Conservation (phyloP, 495 filamentous ascomycete species). For the Lasiosphaeria miniovina region DNA sequence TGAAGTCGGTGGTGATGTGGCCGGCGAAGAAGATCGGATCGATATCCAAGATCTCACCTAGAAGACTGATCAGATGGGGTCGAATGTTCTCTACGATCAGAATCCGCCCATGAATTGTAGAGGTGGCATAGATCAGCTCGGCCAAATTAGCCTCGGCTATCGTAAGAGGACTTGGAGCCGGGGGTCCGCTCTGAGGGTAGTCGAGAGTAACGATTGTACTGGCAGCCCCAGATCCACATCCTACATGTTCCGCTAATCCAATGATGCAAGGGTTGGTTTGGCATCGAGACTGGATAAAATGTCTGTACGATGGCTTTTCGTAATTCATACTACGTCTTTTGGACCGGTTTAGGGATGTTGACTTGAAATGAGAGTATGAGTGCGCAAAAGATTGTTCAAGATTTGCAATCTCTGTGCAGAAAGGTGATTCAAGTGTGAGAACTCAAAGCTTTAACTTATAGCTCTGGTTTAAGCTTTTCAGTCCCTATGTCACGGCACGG, state of each 20-base stretch:
- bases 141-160: slow-evolving; percentile 7
- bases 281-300: slow-evolving; percentile 9
- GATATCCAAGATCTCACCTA: slow-evolving; percentile 7
- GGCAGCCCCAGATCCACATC: slow-evolving; percentile 4
- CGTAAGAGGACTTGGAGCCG: slow-evolving; percentile 7
- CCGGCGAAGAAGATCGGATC: slow-evolving; percentile 15
- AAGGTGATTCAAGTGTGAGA: not conserved
- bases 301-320: slow-evolving; percentile 9
- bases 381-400: not conserved
- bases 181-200: slow-evolving; percentile 5
- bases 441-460: not conserved
- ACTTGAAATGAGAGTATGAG: not conserved
- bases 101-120: slow-evolving; percentile 11
- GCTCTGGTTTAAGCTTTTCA: too few relatives aligned
- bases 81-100: slow-evolving; percentile 13
- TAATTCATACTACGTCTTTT: slow-evolving; percentile 3
- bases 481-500: too few relatives aligned
- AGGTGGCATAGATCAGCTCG: slow-evolving; percentile 9
- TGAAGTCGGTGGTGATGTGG: slow-evolving; percentile 11
- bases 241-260: slow-evolving; percentile 9
- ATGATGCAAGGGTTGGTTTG: slow-evolving; percentile 10
- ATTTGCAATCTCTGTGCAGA: not conserved
- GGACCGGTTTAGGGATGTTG: not conserved
- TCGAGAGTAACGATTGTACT: slow-evolving; percentile 14
- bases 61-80: slow-evolving; percentile 10